phyloP scores from a whole-genome alignment of 2,329 filamentous ascomycete species.

The Fusarium sp. region DNA sequence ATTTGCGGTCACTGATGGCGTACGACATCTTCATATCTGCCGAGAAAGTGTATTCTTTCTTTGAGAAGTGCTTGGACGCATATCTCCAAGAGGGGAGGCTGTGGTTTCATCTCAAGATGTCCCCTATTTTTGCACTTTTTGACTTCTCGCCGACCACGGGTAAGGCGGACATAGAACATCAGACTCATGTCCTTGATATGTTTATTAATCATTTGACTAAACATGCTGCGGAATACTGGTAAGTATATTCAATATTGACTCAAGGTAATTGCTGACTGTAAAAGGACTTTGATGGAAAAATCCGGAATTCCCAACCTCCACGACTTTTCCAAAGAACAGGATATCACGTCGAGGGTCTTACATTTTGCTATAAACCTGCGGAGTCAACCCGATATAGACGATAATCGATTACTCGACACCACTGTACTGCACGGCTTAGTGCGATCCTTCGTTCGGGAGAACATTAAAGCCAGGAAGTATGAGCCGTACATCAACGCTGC shows the following conservation, averaged over 20 bases:
- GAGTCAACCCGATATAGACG: neutral
- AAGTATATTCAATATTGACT: neutral
- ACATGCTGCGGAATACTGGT: slow-evolving; percentile 40
- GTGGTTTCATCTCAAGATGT: slow-evolving; percentile 36
- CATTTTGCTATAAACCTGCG: slow-evolving; percentile 31
- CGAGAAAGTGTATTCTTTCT: slow-evolving; percentile 25
- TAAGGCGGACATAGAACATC: neutral
- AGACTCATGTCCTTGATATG: slow-evolving; percentile 19
- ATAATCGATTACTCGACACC: neutral
- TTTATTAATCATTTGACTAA: slow-evolving; percentile 35
- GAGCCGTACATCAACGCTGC: slow-evolving; percentile 15
- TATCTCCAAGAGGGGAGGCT: slow-evolving; percentile 35
- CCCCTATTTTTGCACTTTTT: slow-evolving; percentile 38
- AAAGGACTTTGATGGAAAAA: slow-evolving; percentile 36
- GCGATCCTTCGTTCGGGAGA: neutral
- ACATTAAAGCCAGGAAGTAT: neutral
- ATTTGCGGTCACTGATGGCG: slow-evolving; percentile 26
- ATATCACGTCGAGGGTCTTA: slow-evolving; percentile 15
- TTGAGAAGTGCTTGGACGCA: slow-evolving; percentile 36
- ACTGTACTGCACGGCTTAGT: slow-evolving; percentile 36
- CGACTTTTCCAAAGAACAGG: neutral
- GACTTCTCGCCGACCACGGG: slow-evolving; percentile 5
- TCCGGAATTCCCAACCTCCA: slow-evolving; percentile 9
- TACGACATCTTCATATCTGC: slow-evolving; percentile 21
- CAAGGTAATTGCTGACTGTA: slow-evolving; percentile 8